Evolutionary conservation across 345 rosid genomes (phyloP).

Genomic region (Lumnitzera racemosa): DNA sequence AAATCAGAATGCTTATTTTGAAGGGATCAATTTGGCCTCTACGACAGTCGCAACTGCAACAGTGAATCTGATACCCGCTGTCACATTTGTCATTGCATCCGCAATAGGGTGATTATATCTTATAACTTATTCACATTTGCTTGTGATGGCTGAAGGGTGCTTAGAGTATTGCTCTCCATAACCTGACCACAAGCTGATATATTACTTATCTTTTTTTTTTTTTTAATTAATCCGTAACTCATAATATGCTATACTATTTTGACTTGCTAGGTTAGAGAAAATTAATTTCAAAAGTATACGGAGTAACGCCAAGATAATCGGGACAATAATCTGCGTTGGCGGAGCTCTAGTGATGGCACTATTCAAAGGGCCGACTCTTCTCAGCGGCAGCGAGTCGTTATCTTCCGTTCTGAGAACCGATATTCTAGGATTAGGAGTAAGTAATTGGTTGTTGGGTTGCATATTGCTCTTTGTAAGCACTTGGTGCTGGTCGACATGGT

Average conservation of each 20-base stretch:
- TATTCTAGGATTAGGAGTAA: constrained; percentile 13
- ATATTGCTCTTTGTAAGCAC: constrained; percentile 35
- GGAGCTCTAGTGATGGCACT: constrained; percentile 65
- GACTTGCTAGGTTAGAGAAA: constrained; percentile 27
- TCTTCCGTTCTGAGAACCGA: neutral
- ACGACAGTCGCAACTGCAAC: constrained; percentile 28
- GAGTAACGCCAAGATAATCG: constrained; percentile 27
- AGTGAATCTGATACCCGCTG: constrained; percentile 29
- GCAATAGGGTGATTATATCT: constrained; percentile 18
- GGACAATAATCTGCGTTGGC: constrained; percentile 29
- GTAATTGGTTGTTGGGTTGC: constrained; percentile 41
- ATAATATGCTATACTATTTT: no score
- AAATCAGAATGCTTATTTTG: constrained; percentile 30
- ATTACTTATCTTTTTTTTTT: no score
- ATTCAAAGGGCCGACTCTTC: constrained; percentile 42
- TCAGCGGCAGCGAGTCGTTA: constrained; percentile 22
- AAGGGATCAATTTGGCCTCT: constrained; percentile 32
- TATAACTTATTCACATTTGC: neutral
- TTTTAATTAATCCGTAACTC: neutral
- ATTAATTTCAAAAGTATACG: constrained; percentile 14
- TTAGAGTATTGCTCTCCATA: neutral
- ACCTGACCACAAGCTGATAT: no score
- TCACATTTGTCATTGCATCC: constrained; percentile 33
- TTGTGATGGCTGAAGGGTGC: neutral
- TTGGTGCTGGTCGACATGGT: constrained; percentile 53